Evolutionary conservation across 805 yeast genomes (phyloP).

Genomic region (Candida sithepensis): DNA sequence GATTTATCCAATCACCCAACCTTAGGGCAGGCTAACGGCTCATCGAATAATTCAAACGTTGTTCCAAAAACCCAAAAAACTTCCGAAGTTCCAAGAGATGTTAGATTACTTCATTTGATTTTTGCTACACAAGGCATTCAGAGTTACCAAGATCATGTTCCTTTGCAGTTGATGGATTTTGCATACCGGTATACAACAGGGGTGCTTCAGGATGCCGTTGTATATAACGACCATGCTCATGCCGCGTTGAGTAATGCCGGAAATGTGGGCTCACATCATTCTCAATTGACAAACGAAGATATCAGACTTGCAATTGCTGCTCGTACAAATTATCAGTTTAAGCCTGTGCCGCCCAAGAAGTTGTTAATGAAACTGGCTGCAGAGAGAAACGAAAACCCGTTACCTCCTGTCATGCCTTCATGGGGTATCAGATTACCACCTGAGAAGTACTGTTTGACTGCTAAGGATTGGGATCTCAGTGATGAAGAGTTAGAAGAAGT

Average conservation of each 20-base stretch:
- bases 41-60: not conserved
- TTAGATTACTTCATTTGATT: slow-evolving; percentile 80
- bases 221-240: slow-evolving; percentile 80
- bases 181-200: slow-evolving; percentile 87
- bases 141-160: slow-evolving; percentile 92
- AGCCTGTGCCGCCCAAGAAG: slow-evolving; percentile 94
- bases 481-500: slow-evolving; percentile 41
- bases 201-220: slow-evolving; percentile 82
- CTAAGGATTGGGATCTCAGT: slow-evolving; percentile 63
- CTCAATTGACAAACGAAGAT: slow-evolving; percentile 79
- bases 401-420: slow-evolving; percentile 87
- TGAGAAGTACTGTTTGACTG: slow-evolving; percentile 92
- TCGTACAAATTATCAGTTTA: slow-evolving; percentile 91
- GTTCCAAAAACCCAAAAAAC: slow-evolving; percentile 2
- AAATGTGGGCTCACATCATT: slow-evolving; percentile 32
- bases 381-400: slow-evolving; percentile 82
- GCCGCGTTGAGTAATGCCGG: slow-evolving; percentile 37
- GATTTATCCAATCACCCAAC: not conserved
- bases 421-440: slow-evolving; percentile 96
- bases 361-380: slow-evolving; percentile 84
- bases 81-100: slow-evolving; percentile 74
- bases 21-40: not conserved
- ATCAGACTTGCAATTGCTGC: slow-evolving; percentile 90
- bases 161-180: slow-evolving; percentile 94
- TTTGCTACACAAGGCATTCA: slow-evolving; percentile 92